A percentile compares a stretch with the other conserved stretches of the same genome.
phyloP scores from a whole-genome alignment of 805 yeast genomes.

The Candida anglica region DNA sequence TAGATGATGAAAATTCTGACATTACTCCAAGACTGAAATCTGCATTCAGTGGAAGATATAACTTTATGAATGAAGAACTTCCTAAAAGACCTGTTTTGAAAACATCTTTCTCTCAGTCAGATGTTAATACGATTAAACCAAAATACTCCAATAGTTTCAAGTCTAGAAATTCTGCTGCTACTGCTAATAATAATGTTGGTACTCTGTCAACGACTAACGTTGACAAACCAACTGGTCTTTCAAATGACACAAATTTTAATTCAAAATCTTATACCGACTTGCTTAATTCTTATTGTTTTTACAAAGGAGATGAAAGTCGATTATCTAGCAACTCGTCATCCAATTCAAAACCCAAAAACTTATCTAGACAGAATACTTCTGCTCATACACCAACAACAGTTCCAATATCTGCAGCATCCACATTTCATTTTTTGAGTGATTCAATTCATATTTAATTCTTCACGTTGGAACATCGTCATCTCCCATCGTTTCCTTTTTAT shows the following conservation, averaged over 20 bases:
- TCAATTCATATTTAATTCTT: slow-evolving; percentile 22
- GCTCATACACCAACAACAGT: too few relatives aligned
- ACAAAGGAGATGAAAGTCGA: slow-evolving; percentile 16
- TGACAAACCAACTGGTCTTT: background rate
- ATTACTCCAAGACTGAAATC: slow-evolving; percentile 7
- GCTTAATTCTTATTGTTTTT: slow-evolving; percentile 33
- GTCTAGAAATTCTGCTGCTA: slow-evolving; percentile 5
- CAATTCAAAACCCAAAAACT: too few relatives aligned
- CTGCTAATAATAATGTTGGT: background rate
- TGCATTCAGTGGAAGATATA: slow-evolving; percentile 14
- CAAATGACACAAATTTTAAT: slow-evolving; percentile 13
- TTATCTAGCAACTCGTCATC: slow-evolving; percentile 8
- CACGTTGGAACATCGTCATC: too few relatives aligned
- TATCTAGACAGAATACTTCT: too few relatives aligned
- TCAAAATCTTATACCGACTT: slow-evolving; percentile 29
- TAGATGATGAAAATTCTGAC: slow-evolving; percentile 6
- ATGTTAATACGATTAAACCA: slow-evolving; percentile 10
- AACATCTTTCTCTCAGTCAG: slow-evolving; percentile 15
- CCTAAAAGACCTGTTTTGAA: slow-evolving; percentile 15
- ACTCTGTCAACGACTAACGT: background rate
- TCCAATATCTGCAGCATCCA: slow-evolving; percentile 23
- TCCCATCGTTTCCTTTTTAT: too few relatives aligned
- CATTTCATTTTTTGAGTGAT: slow-evolving; percentile 31
- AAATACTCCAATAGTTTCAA: slow-evolving; percentile 26
- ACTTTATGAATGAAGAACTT: slow-evolving; percentile 10